Conservation (phyloP, 352 stramenopile species). For the Phytophthora chlamydospora region DNA sequence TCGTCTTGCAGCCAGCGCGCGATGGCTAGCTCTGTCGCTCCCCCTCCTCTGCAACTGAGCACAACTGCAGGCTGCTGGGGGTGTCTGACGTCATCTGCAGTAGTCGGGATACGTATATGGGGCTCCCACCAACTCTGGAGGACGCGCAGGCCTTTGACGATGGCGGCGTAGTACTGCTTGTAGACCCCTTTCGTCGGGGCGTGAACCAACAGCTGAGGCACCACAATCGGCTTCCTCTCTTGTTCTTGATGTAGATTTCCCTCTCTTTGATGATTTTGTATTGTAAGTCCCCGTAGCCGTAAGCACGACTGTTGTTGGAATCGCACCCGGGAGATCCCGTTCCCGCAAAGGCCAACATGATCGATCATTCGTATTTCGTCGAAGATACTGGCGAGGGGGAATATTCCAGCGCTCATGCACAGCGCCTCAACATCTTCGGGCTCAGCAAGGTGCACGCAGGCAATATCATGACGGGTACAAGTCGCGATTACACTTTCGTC, state of each 20-base stretch:
- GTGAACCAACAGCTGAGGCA: conserved; percentile 66
- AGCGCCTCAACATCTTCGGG: conserved; percentile 53
- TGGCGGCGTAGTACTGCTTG: conserved; percentile 65
- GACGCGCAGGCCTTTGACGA: conserved; percentile 66
- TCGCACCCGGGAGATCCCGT: conserved; percentile 36
- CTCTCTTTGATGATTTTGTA: background rate
- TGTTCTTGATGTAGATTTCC: background rate
- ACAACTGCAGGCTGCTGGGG: conserved; percentile 3
- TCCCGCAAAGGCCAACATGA: conserved; percentile 48
- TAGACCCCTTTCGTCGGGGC: conserved; percentile 64
- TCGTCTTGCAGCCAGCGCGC: conserved; percentile 27
- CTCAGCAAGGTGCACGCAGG: conserved; percentile 69
- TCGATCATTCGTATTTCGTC: conserved; percentile 37
- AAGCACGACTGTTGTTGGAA: conserved; percentile 53
- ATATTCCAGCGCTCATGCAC: conserved; percentile 42
- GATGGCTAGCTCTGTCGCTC: conserved; percentile 51
- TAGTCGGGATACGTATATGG: background rate
- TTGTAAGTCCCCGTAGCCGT: conserved; percentile 41
- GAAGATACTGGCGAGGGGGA: conserved; percentile 57
- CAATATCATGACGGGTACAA: conserved; percentile 53
- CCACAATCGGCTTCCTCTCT: conserved; percentile 3
- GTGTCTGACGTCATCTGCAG: background rate
- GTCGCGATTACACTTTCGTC: conserved; percentile 48
- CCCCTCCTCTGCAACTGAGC: conserved; percentile 50
- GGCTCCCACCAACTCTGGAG: conserved; percentile 48